These are phyloP conservation scores for Aspergillus thermomutatus DNA, from an alignment of 2,329 filamentous ascomycete genomes.

Conservation along the genomic window DNA sequence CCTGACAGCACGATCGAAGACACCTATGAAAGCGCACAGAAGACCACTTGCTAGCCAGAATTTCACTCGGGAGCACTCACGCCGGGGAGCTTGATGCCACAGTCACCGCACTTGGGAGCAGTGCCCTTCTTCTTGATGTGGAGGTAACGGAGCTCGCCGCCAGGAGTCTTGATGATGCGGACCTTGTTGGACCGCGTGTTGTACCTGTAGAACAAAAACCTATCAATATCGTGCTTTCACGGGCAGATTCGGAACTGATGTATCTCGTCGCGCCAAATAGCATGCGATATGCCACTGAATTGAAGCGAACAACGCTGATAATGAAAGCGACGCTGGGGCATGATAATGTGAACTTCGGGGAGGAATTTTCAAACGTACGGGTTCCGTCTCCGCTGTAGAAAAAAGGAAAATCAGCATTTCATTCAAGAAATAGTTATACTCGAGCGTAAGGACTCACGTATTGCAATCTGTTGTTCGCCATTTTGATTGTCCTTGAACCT, in stretches of 20 bases:
- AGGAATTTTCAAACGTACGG: slow-evolving; percentile 57
- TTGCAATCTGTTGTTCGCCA: slow-evolving; percentile 53
- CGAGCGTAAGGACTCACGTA: slow-evolving; percentile 37
- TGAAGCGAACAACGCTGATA: slow-evolving; percentile 16
- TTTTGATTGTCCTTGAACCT: slow-evolving; percentile 48
- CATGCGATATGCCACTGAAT: slow-evolving; percentile 7
- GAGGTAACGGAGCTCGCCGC: slow-evolving; percentile 90
- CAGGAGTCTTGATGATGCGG: slow-evolving; percentile 92
- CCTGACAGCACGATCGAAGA: background rate
- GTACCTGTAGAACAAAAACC: slow-evolving; percentile 61
- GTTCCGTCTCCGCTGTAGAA: slow-evolving; percentile 67
- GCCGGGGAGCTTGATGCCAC: slow-evolving; percentile 93
- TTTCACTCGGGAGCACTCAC: slow-evolving; percentile 62
- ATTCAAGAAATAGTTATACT: slow-evolving; percentile 1
- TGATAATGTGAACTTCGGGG: slow-evolving; percentile 6
- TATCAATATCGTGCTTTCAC: slow-evolving; percentile 29
- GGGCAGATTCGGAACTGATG: background rate
- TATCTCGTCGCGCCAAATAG: slow-evolving; percentile 10
- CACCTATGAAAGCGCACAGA: background rate
- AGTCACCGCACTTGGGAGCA: slow-evolving; percentile 98
- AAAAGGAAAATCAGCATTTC: slow-evolving; percentile 27
- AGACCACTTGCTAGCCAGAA: slow-evolving; percentile 12
- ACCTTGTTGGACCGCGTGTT: slow-evolving; percentile 98
- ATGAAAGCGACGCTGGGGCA: slow-evolving; percentile 18
- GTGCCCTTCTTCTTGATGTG: slow-evolving; percentile 99